Percentiles rank a stretch among this genome's conserved stretches.
Conservation (phyloP, 2,329 filamentous ascomycete genomes). For the Penicillium sp. region DNA sequence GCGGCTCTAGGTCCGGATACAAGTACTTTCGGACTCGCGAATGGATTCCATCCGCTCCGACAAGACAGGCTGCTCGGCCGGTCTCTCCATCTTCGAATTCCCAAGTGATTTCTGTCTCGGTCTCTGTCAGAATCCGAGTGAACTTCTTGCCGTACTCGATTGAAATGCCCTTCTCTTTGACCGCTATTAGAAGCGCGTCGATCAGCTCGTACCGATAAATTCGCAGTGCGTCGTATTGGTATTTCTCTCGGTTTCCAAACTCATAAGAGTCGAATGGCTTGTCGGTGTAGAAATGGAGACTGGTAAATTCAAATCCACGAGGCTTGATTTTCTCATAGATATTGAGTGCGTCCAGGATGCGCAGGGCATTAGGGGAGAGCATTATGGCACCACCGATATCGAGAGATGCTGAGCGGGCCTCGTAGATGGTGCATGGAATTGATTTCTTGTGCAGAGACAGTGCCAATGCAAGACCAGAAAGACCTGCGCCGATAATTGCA, state of each 20-base stretch:
- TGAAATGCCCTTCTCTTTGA: conserved; percentile 42
- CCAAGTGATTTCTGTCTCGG: conserved; percentile 48
- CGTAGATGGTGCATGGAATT: conserved; percentile 58
- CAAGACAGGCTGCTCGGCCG: conserved; percentile 49
- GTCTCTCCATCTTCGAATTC: conserved; percentile 53
- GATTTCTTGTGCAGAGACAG: conserved; percentile 57
- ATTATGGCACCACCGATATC: conserved; percentile 61
- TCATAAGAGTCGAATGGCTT: conserved; percentile 46
- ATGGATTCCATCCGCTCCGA: conserved; percentile 65
- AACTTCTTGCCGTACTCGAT: conserved; percentile 57
- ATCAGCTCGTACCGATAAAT: conserved; percentile 60
- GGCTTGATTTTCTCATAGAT: conserved; percentile 53
- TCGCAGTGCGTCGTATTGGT: conserved; percentile 59
- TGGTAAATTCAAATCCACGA: conserved; percentile 57
- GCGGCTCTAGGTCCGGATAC: conserved; percentile 53
- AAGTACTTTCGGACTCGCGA: conserved; percentile 59
- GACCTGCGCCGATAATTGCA: conserved; percentile 54
- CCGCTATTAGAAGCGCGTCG: conserved; percentile 50
- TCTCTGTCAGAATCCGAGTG: conserved; percentile 48
- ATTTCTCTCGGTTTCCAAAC: conserved; percentile 53
- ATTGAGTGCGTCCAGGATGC: conserved; percentile 56
- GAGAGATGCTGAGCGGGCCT: conserved; percentile 50
- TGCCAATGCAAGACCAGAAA: conserved; percentile 59
- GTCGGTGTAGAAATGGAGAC: conserved; percentile 50
- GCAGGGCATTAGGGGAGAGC: conserved; percentile 63